Percentiles rank a stretch among this genome's conserved stretches.
phyloP scores from a whole-genome alignment of 768 basidiomycete genomes.

The Phlebiopsis gigantea region DNA sequence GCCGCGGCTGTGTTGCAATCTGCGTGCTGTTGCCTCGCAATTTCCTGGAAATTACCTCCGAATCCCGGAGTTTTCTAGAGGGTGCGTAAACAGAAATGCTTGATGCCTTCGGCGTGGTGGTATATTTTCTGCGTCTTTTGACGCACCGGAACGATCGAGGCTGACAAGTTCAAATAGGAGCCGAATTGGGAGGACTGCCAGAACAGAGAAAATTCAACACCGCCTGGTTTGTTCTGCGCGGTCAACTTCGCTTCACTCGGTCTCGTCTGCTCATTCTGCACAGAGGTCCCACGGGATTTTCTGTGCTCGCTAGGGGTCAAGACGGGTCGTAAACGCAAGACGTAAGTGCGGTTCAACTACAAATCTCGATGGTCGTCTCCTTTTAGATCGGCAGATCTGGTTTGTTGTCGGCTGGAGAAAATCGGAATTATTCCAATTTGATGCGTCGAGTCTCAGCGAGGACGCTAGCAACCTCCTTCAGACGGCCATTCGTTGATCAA shows the following conservation, averaged over 20 bases:
- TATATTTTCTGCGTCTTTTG: background rate
- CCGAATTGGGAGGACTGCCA: background rate
- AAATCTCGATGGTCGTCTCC: conserved; percentile 11
- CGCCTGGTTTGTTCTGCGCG: background rate
- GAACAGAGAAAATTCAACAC: background rate
- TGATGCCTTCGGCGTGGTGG: background rate
- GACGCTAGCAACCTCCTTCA: conserved; percentile 10
- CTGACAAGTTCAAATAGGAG: background rate
- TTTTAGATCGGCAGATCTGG: conserved; percentile 12
- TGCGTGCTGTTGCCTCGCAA: background rate
- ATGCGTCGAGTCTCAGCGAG: conserved; percentile 4
- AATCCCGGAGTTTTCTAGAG: background rate
- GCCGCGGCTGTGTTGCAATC: background rate
- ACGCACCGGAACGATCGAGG: background rate
- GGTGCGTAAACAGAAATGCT: background rate
- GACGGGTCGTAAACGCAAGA: background rate
- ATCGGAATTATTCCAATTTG: conserved; percentile 9
- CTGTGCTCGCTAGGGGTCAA: background rate
- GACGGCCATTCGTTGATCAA: conserved; percentile 8
- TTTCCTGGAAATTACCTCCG: background rate
- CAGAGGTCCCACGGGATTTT: background rate
- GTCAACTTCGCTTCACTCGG: background rate
- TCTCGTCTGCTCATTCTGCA: background rate
- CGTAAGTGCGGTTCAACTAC: conserved; percentile 3
- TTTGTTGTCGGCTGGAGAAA: conserved; percentile 6